Base-by-base conservation (phyloP, 2,329 filamentous ascomycete genomes). In the Lizonia empirigonia region DNA sequence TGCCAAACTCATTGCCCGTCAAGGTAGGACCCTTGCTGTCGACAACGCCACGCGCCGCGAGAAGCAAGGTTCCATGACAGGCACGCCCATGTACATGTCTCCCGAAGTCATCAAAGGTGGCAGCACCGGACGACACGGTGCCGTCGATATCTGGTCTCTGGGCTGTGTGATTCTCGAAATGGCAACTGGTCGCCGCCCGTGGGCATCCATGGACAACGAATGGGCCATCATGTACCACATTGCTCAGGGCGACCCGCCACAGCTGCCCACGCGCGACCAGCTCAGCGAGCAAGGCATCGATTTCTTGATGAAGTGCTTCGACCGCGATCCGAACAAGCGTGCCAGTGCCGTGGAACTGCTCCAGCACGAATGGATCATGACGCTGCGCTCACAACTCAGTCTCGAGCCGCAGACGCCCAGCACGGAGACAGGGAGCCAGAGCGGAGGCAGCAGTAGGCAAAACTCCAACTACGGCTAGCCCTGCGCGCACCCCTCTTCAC, bases 161-260 rank as follows among this genome's bases (percentile, higher is more conserved):
- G 93, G 94, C 45, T 99, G 94, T 70, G 94, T 99, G 29, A 90
- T 99, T 59, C 83, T 97, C 33, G 94, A 99, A 74, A 97, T 99
- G 93, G 91, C 91, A 3, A 99, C 94, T 0, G 94, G 94, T 16
- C 85, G 91, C 56, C 86, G 93, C 13, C 94, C 94, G 1, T 99
- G 94, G 94, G 91, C 91, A 20, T 91, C 88, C 59, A 85, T 97
- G 37, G 94, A 99, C 77, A 99, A 99, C 70, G 94, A 99, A 74
- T 99, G 92, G 91, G 94, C 94, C 33, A 97, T 99, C 77, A 99
- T 99, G 94, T 99, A 97, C 82, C 97, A 97, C 78, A 99, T 99
- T 68, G 94, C 94, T 1, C 93, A 96, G 71, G 94, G 94, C 59
- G 96, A 97, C 65, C 89, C 91, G 39, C 94, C 94, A 5, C 88